Conservation (phyloP, 2,329 filamentous ascomycete genomes). For the Ascochyta koolunga region DNA sequence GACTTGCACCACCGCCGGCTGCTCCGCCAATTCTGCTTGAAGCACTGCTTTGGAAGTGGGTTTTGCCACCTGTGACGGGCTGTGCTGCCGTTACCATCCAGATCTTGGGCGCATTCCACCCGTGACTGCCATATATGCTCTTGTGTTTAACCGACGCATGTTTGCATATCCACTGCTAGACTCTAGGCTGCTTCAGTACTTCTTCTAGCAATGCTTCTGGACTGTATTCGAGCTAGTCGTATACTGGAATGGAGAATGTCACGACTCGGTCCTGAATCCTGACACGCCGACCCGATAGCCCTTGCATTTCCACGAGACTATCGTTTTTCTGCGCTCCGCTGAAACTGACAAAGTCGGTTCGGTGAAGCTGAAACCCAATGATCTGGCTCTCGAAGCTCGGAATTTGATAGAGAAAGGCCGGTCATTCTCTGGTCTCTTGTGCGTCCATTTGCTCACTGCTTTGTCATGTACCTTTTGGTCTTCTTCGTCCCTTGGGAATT, state of each 20-base stretch:
- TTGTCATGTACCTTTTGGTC: neutral
- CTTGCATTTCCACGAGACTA: neutral
- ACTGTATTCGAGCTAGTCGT: neutral
- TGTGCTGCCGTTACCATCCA: slow-evolving; percentile 4
- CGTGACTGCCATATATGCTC: neutral
- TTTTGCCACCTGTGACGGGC: neutral
- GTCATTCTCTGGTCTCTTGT: neutral
- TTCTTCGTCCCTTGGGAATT: neutral
- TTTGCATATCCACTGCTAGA: neutral
- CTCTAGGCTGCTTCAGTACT: neutral
- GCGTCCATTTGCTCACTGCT: neutral
- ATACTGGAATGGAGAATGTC: too few species aligned
- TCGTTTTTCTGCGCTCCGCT: neutral
- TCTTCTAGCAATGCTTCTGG: neutral
- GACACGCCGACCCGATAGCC: neutral
- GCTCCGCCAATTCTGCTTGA: neutral
- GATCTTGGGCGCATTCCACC: neutral
- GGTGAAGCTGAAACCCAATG: neutral
- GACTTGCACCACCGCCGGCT: neutral
- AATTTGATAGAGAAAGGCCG: neutral
- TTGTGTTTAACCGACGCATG: neutral
- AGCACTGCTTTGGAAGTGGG: neutral
- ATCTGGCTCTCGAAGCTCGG: neutral
- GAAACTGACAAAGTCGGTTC: too few species aligned
- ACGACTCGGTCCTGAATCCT: neutral